Evolutionary conservation across 2,329 filamentous ascomycete species (phyloP), one percentile per base, ranked within the genome.

Genomic region (Penicillium sp.): DNA sequence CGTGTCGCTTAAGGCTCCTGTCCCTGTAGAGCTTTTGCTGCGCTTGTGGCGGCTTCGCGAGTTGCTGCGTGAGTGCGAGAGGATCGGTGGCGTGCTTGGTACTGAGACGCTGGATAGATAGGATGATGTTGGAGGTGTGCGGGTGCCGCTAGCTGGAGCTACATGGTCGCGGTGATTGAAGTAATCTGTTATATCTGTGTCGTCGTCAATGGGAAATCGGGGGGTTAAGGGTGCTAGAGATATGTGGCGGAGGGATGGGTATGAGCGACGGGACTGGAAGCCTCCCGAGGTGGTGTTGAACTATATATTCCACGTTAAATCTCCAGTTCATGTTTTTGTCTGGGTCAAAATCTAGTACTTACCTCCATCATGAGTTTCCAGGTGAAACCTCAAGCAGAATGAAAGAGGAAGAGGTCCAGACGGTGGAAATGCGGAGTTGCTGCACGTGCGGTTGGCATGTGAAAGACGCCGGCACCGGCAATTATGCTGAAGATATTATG

Each of bases 201-300:
- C 71, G 53, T 73, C 70, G 50, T 77, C 75, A 59, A 77, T 72
- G 19, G 75, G 75, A 58, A 77, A 78, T 63, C 72, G 73, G 43
- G 75, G 71, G 48, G 75, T 77, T 49, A 83, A 71, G 34, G 80
- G 80, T 58, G 79, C 77, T n/a, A 83, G 72, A 38, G 80, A 81
- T 53, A 82, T 73, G 59, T 80, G 75, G 57, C 77, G 69, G 45
- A 83, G 72, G 53, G 80, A 80, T 43, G 78, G 78, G 58, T 79
- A 77, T 43, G 79, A 82, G 49, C 80, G 78, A 43, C 76, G 75
- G 38, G 68, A 69, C 29, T 63, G 64, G 55, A 69, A 69, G 47
- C 61, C 59, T 46, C 57, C 53, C 29, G 58, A 57, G 22, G 62
- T 62, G 32, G 53, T 50, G 32, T 58, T 59, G 34, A 54, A 56